These are phyloP conservation scores for Neurospora hispaniola DNA, from an alignment of 495 filamentous ascomycete species.

Conservation along the genomic window DNA sequence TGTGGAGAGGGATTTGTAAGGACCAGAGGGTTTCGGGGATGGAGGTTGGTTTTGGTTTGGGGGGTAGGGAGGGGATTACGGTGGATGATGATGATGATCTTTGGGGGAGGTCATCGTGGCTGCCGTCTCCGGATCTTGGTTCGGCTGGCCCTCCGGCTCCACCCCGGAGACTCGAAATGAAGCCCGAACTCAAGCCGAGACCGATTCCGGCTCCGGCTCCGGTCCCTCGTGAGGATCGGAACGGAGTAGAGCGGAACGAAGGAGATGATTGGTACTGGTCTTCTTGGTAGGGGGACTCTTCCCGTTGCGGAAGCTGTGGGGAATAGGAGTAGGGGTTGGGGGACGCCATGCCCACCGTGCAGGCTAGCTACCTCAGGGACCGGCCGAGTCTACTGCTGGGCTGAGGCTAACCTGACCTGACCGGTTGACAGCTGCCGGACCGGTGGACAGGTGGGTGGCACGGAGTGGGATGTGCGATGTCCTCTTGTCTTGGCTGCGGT, in stretches of 20 bases:
- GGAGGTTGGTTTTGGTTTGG: slow-evolving; percentile 6
- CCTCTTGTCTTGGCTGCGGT: background rate
- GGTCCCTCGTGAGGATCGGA: background rate
- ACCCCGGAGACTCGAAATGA: background rate
- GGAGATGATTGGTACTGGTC: background rate
- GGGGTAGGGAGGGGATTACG: slow-evolving; percentile 2
- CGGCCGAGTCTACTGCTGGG: background rate
- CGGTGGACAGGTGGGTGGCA: background rate
- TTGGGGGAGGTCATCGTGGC: background rate
- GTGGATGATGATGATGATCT: background rate
- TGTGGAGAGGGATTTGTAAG: slow-evolving; percentile 39
- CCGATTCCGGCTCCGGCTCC: background rate
- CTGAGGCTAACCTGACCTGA: background rate
- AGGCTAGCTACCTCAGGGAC: background rate
- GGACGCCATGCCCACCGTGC: background rate
- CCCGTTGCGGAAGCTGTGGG: background rate
- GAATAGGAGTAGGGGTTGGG: background rate
- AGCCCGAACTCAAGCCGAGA: background rate
- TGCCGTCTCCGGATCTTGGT: background rate
- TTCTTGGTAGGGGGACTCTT: background rate
- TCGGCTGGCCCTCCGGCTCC: background rate
- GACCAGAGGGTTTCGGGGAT: slow-evolving; percentile 37
- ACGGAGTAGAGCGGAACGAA: background rate
- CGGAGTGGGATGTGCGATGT: background rate
- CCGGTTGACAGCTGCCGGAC: background rate